These are phyloP conservation scores for Mycocentrospora acerina DNA, from an alignment of 2,329 filamentous ascomycete genomes.

Conservation along the genomic window DNA sequence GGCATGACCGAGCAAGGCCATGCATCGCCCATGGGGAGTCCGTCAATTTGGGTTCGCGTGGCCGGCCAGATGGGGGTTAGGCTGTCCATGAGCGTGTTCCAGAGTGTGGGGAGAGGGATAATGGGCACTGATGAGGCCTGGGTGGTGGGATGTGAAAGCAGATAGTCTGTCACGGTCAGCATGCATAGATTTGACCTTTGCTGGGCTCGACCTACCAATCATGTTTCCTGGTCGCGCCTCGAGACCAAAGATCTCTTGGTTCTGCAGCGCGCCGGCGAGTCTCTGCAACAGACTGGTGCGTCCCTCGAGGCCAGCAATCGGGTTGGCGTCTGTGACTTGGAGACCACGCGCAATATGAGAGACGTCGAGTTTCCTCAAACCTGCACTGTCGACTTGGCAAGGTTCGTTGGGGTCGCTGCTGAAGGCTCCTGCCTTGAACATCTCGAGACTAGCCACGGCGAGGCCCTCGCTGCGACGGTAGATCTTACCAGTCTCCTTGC, in stretches of 20 bases:
- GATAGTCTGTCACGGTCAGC: constrained; percentile 65
- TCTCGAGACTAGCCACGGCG: constrained; percentile 75
- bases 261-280: constrained; percentile 74
- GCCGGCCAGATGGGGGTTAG: constrained; percentile 85
- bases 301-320: constrained; percentile 81
- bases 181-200: background rate
- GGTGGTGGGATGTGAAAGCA: constrained; percentile 88
- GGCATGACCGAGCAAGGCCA: constrained; percentile 90
- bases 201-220: constrained; percentile 63
- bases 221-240: constrained; percentile 89
- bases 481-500: constrained; percentile 78
- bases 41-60: constrained; percentile 83
- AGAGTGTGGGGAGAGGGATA: constrained; percentile 81
- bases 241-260: constrained; percentile 79
- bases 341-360: constrained; percentile 77
- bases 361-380: constrained; percentile 71
- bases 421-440: constrained; percentile 92
- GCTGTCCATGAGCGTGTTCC: constrained; percentile 87
- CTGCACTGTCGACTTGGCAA: constrained; percentile 85
- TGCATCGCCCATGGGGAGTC: constrained; percentile 84
- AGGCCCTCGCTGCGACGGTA: constrained; percentile 88
- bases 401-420: constrained; percentile 80
- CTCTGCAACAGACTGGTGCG: constrained; percentile 76
- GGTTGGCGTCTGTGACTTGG: constrained; percentile 79
- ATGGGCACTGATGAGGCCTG: constrained; percentile 87